A percentile compares a stretch with the other conserved stretches of the same genome.
phyloP scores from a whole-genome alignment of 1,284 basidiomycete genomes.

The Cystobasidium pallidum region DNA sequence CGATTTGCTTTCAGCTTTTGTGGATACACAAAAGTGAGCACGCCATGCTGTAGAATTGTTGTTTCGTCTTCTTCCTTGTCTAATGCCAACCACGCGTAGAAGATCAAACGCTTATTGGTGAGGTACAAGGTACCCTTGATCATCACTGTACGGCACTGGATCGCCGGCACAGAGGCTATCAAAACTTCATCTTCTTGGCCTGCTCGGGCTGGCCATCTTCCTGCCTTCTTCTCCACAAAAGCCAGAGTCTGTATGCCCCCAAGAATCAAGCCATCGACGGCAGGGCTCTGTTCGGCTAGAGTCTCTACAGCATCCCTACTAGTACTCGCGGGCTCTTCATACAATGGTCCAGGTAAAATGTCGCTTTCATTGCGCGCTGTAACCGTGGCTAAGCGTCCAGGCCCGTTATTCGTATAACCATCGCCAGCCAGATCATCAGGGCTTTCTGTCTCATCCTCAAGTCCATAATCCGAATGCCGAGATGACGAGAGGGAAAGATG shows the following conservation, averaged over 20 bases:
- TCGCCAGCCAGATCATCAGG: not conserved
- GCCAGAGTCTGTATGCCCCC: not conserved
- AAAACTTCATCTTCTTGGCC: constrained; percentile 4
- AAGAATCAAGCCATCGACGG: not conserved
- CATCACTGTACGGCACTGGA: constrained; percentile 18
- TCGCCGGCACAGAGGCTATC: constrained; percentile 1
- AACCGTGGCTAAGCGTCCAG: not conserved
- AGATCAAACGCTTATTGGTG: constrained; percentile 10
- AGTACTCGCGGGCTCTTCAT: not conserved
- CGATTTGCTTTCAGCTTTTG: constrained; percentile 14
- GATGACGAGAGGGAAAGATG: not conserved
- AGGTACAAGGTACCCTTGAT: constrained; percentile 12
- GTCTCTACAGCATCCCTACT: not conserved
- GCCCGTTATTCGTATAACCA: not conserved
- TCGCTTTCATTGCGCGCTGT: not conserved
- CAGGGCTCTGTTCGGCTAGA: not conserved
- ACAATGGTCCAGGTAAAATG: not conserved
- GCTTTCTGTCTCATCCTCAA: not conserved
- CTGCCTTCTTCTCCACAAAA: constrained; percentile 2
- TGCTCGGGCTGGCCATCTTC: not conserved
- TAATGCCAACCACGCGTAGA: constrained; percentile 12
- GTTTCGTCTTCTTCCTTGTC: constrained; percentile 18
- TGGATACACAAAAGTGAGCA: constrained; percentile 15
- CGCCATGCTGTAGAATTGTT: constrained; percentile 4
- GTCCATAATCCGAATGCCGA: not conserved